Evolutionary conservation across 176 grass and related monocot species (phyloP).

Genomic region (bread wheat (Triticum aestivum)): IWGSC_CS_RefSeq_v2.1 NC_057812.1:612644034-612644533

Average conservation of each 20-base stretch:
- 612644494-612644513: background rate
- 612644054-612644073: background rate
- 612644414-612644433: background rate
- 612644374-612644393: background rate
- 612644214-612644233: background rate
- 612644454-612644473: background rate
- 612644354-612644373: background rate
- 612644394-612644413: background rate
- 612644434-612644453: background rate
- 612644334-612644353: background rate
- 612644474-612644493: background rate
- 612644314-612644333: background rate
- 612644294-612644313: background rate
- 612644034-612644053: background rate
- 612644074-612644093: conserved; percentile 11
- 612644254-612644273: background rate
- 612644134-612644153: background rate
- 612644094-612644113: background rate
- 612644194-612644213: background rate
- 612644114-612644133: background rate
- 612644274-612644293: background rate
- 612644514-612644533: background rate
- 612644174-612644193: background rate
- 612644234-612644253: background rate
- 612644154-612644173: background rate